These are phyloP conservation scores for Coniochaeta sp. DNA, from an alignment of 2,329 filamentous ascomycete genomes.

Conservation along the genomic window DNA sequence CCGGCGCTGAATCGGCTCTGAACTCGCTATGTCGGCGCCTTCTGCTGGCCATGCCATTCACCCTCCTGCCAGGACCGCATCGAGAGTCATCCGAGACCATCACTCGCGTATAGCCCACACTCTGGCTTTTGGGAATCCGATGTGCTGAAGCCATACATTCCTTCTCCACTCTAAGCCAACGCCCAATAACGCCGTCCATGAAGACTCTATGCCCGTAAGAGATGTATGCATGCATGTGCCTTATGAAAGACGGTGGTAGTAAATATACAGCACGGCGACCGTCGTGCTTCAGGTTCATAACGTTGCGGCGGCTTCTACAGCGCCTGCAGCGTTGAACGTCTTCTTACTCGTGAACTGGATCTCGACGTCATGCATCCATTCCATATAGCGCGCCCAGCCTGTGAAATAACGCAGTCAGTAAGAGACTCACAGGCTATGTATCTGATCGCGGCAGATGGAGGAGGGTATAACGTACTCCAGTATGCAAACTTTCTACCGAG, in stretches of 20 bases:
- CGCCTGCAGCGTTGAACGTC: slow-evolving; percentile 56
- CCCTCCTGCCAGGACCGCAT: neutral
- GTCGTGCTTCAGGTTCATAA: slow-evolving; percentile 27
- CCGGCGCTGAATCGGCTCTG: neutral
- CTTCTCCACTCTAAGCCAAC: neutral
- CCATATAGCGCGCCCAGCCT: slow-evolving; percentile 94
- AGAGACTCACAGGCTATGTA: neutral
- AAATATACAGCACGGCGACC: neutral
- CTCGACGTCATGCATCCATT: slow-evolving; percentile 82
- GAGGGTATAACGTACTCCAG: slow-evolving; percentile 68
- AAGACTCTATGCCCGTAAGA: neutral
- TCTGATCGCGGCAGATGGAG: neutral
- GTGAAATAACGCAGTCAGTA: slow-evolving; percentile 11
- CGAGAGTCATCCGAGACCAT: neutral
- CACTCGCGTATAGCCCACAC: neutral
- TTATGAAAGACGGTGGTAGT: no score
- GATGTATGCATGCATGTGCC: neutral
- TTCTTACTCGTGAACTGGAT: slow-evolving; percentile 57
- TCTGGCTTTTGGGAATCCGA: neutral
- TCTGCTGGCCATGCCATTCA: neutral
- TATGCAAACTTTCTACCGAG: slow-evolving; percentile 92
- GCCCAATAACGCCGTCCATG: neutral
- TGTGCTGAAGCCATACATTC: neutral
- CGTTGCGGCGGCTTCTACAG: slow-evolving; percentile 51
- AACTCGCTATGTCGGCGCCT: neutral